phyloP scores from a whole-genome alignment of 352 stramenopile genomes.

The Phytopythium cucurbitacearum region DNA sequence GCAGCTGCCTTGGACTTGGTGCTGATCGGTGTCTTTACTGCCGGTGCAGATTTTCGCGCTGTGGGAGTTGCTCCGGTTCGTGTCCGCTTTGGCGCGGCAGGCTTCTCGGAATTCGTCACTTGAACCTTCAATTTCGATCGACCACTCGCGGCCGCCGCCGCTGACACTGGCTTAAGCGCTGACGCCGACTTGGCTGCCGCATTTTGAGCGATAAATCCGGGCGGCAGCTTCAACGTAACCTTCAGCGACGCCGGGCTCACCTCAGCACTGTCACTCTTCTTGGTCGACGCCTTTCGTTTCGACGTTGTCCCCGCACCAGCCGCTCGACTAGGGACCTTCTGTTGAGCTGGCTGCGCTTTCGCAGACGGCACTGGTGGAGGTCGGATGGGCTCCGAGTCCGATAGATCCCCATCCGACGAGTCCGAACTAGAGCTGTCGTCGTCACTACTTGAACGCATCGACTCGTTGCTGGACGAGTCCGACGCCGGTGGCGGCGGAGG shows the following conservation, averaged over 20 bases:
- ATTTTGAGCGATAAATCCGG: constrained; percentile 38
- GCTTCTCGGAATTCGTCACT: constrained; percentile 30
- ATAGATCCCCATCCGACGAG: constrained; percentile 38
- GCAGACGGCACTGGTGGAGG: constrained; percentile 22
- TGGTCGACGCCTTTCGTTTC: constrained; percentile 19
- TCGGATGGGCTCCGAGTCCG: constrained; percentile 18
- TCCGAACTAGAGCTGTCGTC: constrained; percentile 46
- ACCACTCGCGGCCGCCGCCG: constrained; percentile 7
- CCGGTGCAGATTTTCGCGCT: constrained; percentile 12
- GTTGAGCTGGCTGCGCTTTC: constrained; percentile 8
- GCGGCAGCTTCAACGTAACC: constrained; percentile 54
- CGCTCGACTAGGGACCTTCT: constrained; percentile 4
- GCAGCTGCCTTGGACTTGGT: constrained; percentile 10
- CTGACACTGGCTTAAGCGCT: constrained; percentile 1
- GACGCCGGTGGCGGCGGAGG: constrained; percentile 17
- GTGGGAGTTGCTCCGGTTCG: constrained; percentile 15
- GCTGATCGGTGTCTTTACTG: constrained; percentile 1
- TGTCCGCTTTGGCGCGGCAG: constrained; percentile 23
- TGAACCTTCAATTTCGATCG: constrained; percentile 37
- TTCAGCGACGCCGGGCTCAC: constrained; percentile 37
- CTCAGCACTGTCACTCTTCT: constrained; percentile 13
- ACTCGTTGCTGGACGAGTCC: constrained; percentile 45
- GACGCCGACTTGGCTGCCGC: not conserved
- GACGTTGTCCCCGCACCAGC: constrained; percentile 9
- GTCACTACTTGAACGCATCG: constrained; percentile 25